Evolutionary conservation across 352 stramenopile species (phyloP), one percentile per base, ranked within the genome.

Genomic region (Halophytophthora batemanensis): DNA sequence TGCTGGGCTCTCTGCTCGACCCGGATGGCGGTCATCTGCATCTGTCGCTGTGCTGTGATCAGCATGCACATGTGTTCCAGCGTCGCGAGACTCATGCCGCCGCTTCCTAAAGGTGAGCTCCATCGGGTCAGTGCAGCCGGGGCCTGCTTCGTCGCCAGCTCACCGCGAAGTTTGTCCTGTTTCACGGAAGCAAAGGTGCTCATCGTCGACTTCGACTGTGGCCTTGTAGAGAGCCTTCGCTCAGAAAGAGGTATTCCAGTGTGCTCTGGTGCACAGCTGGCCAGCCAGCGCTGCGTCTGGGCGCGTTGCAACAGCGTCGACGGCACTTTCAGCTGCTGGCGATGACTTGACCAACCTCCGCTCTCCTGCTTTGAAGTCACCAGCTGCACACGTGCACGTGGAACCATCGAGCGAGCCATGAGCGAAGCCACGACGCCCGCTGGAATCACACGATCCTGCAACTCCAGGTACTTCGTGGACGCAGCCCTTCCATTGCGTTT

Each of bases 101-200:
- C 49, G 6, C 41, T 38, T 2, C 50, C n/a, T n/a, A n/a, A 37
- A 11, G 50, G 19, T 17, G 42, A n/a, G 25, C 37, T 19, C 50
- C 50, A 57, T 19, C 29, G 18, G 6, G 56, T 29, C 36, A 36
- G 29, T 19, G 15, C 23, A 14, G 45, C 25, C 13, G 41, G 25
- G 6, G 74, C 23, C 19, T 49, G 51, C 12, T 40, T 40, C 12
- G 64, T 73, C 3, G 64, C 61, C 15, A 77, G 45, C 36, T 56
- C 37, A 21, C 68, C 48, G 28, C 56, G 47, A 7, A 77, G 21
- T 31, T 55, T 43, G 13, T 61, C 45, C 15, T 51, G 36, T 35
- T 74, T 75, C 10, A 63, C 54, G 2, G 51, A 61, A 28, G 49
- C 72, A 15, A 77, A 77, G 1, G 52, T 75, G 25, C n/a, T 7